These are phyloP conservation scores for Aspergillus sclerotioniger DNA, from an alignment of 495 filamentous ascomycete genomes.

Conservation along the genomic window DNA sequence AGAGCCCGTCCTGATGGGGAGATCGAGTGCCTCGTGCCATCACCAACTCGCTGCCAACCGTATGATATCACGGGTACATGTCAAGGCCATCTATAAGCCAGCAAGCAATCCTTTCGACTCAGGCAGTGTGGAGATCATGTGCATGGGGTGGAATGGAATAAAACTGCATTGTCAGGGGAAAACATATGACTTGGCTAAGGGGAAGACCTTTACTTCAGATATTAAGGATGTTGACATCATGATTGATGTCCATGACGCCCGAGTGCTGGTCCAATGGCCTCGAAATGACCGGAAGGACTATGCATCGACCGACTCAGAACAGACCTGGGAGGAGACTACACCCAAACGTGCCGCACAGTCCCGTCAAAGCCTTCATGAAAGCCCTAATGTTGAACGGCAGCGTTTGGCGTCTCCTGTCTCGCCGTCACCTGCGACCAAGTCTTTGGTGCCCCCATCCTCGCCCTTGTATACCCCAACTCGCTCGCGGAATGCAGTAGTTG, in stretches of 20 bases:
- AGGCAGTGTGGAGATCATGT: slow-evolving; percentile 78
- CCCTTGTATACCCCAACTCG: slow-evolving; percentile 41
- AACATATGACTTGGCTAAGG: slow-evolving; percentile 81
- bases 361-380: slow-evolving; percentile 46
- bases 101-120: slow-evolving; percentile 60
- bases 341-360: slow-evolving; percentile 34
- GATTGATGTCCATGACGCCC: slow-evolving; percentile 90
- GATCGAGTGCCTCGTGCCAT: slow-evolving; percentile 88
- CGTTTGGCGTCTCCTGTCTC: slow-evolving; percentile 70
- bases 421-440: slow-evolving; percentile 61
- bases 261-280: slow-evolving; percentile 88
- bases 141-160: slow-evolving; percentile 92
- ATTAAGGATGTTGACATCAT: slow-evolving; percentile 89
- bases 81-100: slow-evolving; percentile 80
- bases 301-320: slow-evolving; percentile 62
- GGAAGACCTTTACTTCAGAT: slow-evolving; percentile 86
- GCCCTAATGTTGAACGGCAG: slow-evolving; percentile 62
- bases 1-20: slow-evolving; percentile 78
- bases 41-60: slow-evolving; percentile 89
- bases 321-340: slow-evolving; percentile 63
- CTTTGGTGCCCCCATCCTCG: slow-evolving; percentile 43
- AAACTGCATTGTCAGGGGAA: slow-evolving; percentile 90
- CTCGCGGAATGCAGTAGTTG: slow-evolving; percentile 50
- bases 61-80: slow-evolving; percentile 87
- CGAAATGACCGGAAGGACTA: slow-evolving; percentile 57